These are phyloP conservation scores for Chimonanthus praecox DNA, from an alignment of 164 flowering plant species.

Conservation along the genomic window DNA sequence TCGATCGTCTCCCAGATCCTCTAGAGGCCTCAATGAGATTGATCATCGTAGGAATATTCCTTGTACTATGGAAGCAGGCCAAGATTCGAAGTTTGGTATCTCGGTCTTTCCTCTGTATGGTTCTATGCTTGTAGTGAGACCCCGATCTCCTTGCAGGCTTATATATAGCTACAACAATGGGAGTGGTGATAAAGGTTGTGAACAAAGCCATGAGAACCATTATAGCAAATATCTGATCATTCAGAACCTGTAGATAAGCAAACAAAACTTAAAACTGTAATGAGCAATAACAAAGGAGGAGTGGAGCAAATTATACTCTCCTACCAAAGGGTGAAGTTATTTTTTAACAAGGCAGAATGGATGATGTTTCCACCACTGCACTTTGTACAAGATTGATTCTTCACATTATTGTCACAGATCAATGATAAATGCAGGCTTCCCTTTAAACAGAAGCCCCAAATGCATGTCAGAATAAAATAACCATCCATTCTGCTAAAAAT, in stretches of 20 bases:
- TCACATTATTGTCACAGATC: too few relatives aligned
- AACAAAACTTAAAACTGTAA: neutral
- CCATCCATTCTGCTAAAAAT: too few relatives aligned
- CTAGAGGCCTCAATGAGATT: slow-evolving; percentile 64
- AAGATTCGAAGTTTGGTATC: slow-evolving; percentile 37
- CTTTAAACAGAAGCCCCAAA: too few relatives aligned
- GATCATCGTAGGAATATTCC: slow-evolving; percentile 46
- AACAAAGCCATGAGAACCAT: slow-evolving; percentile 73
- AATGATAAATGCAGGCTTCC: too few relatives aligned
- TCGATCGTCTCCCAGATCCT: slow-evolving; percentile 33
- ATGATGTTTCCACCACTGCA: too few relatives aligned
- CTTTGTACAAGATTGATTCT: too few relatives aligned
- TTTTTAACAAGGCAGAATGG: too few relatives aligned
- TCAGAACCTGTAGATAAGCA: slow-evolving; percentile 43
- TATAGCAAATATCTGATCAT: slow-evolving; percentile 75
- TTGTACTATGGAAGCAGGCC: slow-evolving; percentile 48
- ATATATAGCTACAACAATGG: slow-evolving; percentile 49
- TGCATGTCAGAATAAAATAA: too few relatives aligned
- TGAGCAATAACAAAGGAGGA: too few relatives aligned
- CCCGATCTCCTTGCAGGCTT: slow-evolving; percentile 24
- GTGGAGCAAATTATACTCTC: too few relatives aligned
- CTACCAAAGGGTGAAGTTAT: too few relatives aligned
- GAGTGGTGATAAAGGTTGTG: slow-evolving; percentile 79
- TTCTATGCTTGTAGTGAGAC: slow-evolving; percentile 26
- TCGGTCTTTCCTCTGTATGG: slow-evolving; percentile 16